Evolutionary conservation across 2,329 filamentous ascomycete genomes (phyloP), one percentile per base, ranked within the genome.

Genomic region (Fusarium sacchari): DNA sequence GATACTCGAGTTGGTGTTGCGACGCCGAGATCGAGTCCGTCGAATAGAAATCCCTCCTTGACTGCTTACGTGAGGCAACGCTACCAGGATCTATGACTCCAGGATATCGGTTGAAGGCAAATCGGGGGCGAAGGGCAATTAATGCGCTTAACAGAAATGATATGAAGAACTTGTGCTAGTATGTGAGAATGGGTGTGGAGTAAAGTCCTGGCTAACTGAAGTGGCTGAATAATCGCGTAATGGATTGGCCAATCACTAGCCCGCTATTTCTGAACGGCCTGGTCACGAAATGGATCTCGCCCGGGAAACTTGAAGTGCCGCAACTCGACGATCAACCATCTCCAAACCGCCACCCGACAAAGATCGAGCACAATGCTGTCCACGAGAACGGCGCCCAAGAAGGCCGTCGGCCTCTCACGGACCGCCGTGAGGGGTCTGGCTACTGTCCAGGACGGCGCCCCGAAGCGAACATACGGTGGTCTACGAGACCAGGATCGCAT

Each of bases 401-500:
- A 80, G 80, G 81, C 80, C 71, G 81, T 81, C 73, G 80, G 73
- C 73, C 80, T 83, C 78, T 84, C 85, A 79, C 82, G 82, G 78
- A 82, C 83, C 74, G 80, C 83, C 79, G 83, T 85, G 76, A 92
- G 96, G 82, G 88, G 89, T 77, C 93, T 98, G 85, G 94, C 94
- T 80, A 94, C 93, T 70, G 93, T 95, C 77, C 91, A 94, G 82
- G 93, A 95, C 84, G 88, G 87, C 79, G 85, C 89, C 72, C 88
- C 92, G 58, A 92, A 93, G 83, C 91, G 89, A 77, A 88, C 89
- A 76, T 93, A 97, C 84, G 95, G 96, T 79, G 95, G 94, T 66
- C 89, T 99, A 78, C 93, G 91, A 86, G 96, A 99, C 83, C 95
- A 98, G 87, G 96, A 99, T 86, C 92, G 96, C 80, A 99, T 99